A percentile compares a stretch with the other conserved stretches of the same genome.
Evolutionary conservation across 306 rosid species (phyloP).

Genomic region (peach (Prunus persica)): Prunus_persica_NCBIv2 NC_034013.1:4364501-4365000

Average conservation of each 20-base stretch:
- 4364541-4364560: not conserved
- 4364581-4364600: not conserved
- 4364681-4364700: not conserved
- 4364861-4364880: not conserved
- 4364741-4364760: no score
- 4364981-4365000: constrained; percentile 70
- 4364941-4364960: constrained; percentile 96
- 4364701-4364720: not conserved
- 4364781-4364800: not conserved
- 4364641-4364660: not conserved
- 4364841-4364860: not conserved
- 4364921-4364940: constrained; percentile 1
- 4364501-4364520: not conserved
- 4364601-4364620: not conserved
- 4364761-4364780: not conserved
- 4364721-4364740: not conserved
- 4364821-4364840: not conserved
- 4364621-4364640: not conserved
- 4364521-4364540: not conserved
- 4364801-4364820: not conserved
- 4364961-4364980: constrained; percentile 95
- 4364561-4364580: not conserved
- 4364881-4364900: not conserved
- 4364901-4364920: not conserved
- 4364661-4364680: not conserved